Evolutionary conservation across 345 rosid species (phyloP).

Genomic region (Erysimum cheiranthoides): DNA sequence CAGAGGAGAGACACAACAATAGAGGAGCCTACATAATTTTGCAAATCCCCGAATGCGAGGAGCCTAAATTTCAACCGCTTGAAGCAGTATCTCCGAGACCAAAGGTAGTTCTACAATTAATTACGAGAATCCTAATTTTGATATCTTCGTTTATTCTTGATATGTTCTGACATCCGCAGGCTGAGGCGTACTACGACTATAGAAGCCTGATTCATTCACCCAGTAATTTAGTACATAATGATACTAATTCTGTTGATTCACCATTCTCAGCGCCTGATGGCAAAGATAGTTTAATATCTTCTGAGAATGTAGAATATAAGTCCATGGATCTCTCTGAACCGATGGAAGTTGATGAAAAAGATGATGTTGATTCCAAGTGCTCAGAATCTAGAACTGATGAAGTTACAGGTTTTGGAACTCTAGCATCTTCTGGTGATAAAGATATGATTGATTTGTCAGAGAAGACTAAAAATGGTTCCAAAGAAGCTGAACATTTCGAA

Average conservation of each 20-base stretch:
- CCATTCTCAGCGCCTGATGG: conserved; percentile 31
- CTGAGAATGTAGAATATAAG: conserved; percentile 41
- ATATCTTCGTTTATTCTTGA: conserved; percentile 27
- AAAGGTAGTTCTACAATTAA: conserved; percentile 39
- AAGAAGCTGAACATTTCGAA: conserved; percentile 24
- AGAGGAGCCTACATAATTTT: conserved; percentile 49
- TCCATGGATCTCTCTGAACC: conserved; percentile 39
- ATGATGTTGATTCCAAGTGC: conserved; percentile 27
- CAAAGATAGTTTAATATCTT: conserved; percentile 41
- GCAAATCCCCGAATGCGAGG: conserved; percentile 44
- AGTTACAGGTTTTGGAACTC: conserved; percentile 22
- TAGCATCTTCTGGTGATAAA: conserved; percentile 32
- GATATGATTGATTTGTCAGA: conserved; percentile 37
- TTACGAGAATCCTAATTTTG: conserved; percentile 13
- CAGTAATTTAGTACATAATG: conserved; percentile 17
- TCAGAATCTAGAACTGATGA: conserved; percentile 38
- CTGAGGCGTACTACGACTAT: conserved; percentile 43
- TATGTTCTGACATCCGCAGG: conserved; percentile 39
- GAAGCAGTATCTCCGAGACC: conserved; percentile 49
- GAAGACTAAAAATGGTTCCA: conserved; percentile 26
- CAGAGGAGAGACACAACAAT: conserved; percentile 43
- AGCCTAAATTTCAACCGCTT: conserved; percentile 43
- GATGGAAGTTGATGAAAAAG: conserved; percentile 40
- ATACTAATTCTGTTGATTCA: conserved; percentile 32
- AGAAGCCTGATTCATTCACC: conserved; percentile 38